phyloP scores from a whole-genome alignment of 2,329 filamentous ascomycete species.

The Keithomyces neogunnii region DNA sequence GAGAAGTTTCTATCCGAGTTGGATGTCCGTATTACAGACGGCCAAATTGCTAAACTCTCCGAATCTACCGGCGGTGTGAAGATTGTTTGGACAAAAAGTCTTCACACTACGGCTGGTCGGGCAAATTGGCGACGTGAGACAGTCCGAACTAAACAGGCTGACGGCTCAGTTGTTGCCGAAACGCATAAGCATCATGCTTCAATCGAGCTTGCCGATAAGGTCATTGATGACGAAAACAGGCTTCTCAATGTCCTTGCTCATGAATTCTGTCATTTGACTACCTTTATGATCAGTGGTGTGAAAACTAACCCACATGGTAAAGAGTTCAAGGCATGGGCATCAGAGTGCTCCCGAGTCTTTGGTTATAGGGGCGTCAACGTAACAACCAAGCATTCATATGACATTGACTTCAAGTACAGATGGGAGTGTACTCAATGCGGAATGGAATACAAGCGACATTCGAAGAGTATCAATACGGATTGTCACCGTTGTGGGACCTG shows the following conservation, averaged over 20 bases:
- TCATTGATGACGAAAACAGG: conserved; percentile 69
- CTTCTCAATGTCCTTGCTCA: conserved; percentile 90
- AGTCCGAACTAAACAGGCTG: conserved; percentile 24
- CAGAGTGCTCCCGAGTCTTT: conserved; percentile 47
- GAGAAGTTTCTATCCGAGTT: conserved; percentile 57
- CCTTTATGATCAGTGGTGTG: conserved; percentile 76
- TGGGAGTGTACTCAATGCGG: conserved; percentile 70
- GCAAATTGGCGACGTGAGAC: conserved; percentile 63
- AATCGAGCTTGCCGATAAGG: conserved; percentile 84
- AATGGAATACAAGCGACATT: conserved; percentile 72
- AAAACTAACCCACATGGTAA: conserved; percentile 72
- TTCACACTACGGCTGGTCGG: conserved; percentile 70
- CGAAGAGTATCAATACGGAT: conserved; percentile 68
- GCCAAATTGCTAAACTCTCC: conserved; percentile 50
- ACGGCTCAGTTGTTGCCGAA: conserved; percentile 16
- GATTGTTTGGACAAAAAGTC: conserved; percentile 67
- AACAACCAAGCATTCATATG: conserved; percentile 83
- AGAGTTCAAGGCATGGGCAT: conserved; percentile 72
- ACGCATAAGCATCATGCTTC: conserved; percentile 53
- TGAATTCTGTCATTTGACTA: conserved; percentile 91
- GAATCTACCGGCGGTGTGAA: conserved; percentile 60
- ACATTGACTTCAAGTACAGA: conserved; percentile 85
- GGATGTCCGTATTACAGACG: conserved; percentile 55
- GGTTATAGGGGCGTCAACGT: conserved; percentile 59
- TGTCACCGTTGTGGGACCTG: conserved; percentile 73